A percentile compares a stretch with the other conserved stretches of the same genome.
These are phyloP conservation scores for Combretum micranthum DNA, from an alignment of 345 rosid species.

Conservation along the genomic window DNA sequence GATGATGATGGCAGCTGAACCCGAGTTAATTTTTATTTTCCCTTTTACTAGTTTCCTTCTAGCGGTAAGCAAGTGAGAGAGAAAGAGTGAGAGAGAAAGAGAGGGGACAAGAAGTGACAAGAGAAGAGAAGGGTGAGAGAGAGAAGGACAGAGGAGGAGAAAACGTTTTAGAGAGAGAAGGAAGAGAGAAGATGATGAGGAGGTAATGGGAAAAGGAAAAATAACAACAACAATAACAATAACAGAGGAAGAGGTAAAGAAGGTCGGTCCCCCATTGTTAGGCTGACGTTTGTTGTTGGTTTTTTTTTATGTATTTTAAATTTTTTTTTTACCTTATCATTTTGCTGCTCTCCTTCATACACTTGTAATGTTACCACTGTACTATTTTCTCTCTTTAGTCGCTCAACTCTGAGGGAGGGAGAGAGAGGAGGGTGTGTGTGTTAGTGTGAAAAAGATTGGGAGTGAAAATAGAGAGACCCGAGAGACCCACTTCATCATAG, in stretches of 20 bases:
- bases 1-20: too few relatives aligned
- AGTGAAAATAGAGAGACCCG: too few relatives aligned
- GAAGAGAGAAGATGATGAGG: neutral
- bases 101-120: constrained; percentile 8
- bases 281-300: too few relatives aligned
- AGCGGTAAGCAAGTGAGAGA: neutral
- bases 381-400: neutral
- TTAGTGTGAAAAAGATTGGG: too few relatives aligned
- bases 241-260: too few relatives aligned
- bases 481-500: too few relatives aligned
- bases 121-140: constrained; percentile 7
- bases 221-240: neutral
- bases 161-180: neutral
- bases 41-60: too few relatives aligned
- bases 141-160: constrained; percentile 4
- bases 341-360: too few relatives aligned
- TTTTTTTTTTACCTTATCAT: too few relatives aligned
- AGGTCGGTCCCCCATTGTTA: too few relatives aligned
- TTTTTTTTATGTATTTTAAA: too few relatives aligned
- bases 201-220: neutral
- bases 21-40: too few relatives aligned
- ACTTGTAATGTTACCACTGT: constrained; percentile 6
- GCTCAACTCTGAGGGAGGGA: neutral
- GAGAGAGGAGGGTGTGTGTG: neutral
- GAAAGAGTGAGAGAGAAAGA: constrained; percentile 4